A percentile compares a stretch with the other conserved stretches of the same genome.
phyloP scores from a whole-genome alignment of 345 rosid species.

The Moringa oleifera region DNA sequence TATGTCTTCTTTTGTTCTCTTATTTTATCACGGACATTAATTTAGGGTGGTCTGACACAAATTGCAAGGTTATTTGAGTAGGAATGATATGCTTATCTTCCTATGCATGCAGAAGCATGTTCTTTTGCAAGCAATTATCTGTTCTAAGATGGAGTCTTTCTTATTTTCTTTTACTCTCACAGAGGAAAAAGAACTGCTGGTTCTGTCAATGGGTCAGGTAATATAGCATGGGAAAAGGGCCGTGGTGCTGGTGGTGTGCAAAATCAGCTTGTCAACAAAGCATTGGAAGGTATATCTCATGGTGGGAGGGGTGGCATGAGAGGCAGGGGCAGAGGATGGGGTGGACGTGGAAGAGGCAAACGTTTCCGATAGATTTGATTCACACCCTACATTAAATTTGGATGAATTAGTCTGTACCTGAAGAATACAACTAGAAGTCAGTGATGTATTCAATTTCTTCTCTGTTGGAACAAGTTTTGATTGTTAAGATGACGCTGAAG shows the following conservation, averaged over 20 bases:
- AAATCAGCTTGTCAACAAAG: slow-evolving; percentile 83
- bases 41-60: no score
- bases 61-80: background rate
- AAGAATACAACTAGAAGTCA: slow-evolving; percentile 4
- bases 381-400: slow-evolving; percentile 1
- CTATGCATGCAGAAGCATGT: no score
- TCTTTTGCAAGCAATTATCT: no score
- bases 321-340: slow-evolving; percentile 50
- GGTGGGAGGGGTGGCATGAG: slow-evolving; percentile 71
- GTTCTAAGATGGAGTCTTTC: no score
- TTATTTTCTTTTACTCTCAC: slow-evolving; percentile 11
- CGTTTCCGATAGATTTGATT: slow-evolving; percentile 37
- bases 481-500: slow-evolving; percentile 11
- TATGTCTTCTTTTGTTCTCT: background rate
- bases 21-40: background rate
- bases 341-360: slow-evolving; percentile 64
- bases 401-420: slow-evolving; percentile 8
- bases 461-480: no score
- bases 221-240: slow-evolving; percentile 51
- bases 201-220: slow-evolving; percentile 51
- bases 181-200: slow-evolving; percentile 81
- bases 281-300: slow-evolving; percentile 79
- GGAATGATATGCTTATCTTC: background rate
- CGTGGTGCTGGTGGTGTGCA: slow-evolving; percentile 66
- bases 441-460: slow-evolving; percentile 19